These are phyloP conservation scores for Aureobasidium musti DNA, from an alignment of 2,329 filamentous ascomycete species.

Conservation along the genomic window DNA sequence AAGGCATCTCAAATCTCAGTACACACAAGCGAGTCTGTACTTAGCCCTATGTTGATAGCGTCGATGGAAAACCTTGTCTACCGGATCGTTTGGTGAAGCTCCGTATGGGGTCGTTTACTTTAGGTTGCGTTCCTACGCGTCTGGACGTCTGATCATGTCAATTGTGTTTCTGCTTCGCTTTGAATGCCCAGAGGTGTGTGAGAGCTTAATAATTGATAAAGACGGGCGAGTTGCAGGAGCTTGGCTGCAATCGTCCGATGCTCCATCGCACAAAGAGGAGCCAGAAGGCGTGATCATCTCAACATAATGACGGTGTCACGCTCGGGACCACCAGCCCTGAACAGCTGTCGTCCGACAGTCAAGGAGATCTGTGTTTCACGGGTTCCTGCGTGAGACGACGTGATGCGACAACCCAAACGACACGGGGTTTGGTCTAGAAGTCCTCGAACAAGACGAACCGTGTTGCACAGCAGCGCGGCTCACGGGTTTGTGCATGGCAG, in stretches of 20 bases:
- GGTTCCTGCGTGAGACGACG: constrained; percentile 6
- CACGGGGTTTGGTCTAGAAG: background rate
- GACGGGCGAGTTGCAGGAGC: constrained; percentile 1
- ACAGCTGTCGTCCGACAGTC: background rate
- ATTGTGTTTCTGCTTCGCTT: background rate
- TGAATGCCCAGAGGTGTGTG: background rate
- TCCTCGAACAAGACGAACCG: constrained; percentile 2
- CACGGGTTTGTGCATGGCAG: background rate
- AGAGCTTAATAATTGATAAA: background rate
- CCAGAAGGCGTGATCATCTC: background rate
- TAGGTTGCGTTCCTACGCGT: background rate
- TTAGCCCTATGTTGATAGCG: background rate
- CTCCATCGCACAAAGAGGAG: background rate
- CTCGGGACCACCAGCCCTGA: background rate
- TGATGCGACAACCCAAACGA: constrained; percentile 4
- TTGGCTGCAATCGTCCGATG: background rate
- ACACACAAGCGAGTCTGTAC: background rate
- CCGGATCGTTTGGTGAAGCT: background rate
- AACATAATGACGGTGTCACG: background rate
- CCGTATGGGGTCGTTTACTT: background rate
- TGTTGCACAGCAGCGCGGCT: constrained; percentile 5
- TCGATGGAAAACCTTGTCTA: background rate
- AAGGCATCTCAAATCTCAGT: background rate
- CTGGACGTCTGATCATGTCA: background rate
- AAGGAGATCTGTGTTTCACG: constrained; percentile 4